phyloP scores from a whole-genome alignment of 2,329 filamentous ascomycete species.

The Aspergillus sp. region DNA sequence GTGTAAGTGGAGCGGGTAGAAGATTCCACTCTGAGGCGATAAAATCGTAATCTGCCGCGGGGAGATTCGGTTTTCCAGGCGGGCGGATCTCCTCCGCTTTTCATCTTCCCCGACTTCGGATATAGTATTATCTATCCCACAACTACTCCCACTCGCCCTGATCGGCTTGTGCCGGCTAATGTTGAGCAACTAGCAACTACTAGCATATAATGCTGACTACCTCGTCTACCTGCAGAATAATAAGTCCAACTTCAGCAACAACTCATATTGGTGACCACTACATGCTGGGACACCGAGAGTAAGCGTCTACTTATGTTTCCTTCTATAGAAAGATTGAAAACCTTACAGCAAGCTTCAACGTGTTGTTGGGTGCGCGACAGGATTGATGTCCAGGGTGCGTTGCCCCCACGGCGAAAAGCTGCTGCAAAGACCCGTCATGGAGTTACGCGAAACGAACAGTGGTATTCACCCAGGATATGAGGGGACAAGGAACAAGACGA shows the following conservation, averaged over 20 bases:
- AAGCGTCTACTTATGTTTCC: background rate
- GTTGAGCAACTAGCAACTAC: no score
- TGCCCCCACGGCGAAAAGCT: background rate
- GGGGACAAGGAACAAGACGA: background rate
- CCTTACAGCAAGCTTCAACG: background rate
- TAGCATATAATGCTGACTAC: background rate
- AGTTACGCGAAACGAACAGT: background rate
- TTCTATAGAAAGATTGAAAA: background rate
- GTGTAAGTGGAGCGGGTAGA: conserved; percentile 5
- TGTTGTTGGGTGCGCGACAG: background rate
- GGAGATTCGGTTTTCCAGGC: background rate
- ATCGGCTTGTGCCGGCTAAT: no score
- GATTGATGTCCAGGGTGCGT: background rate
- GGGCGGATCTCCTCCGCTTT: background rate
- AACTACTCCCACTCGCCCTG: background rate
- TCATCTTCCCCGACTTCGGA: conserved; percentile 4
- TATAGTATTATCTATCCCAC: background rate
- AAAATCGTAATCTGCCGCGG: background rate
- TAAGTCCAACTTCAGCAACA: background rate
- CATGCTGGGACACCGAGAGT: background rate
- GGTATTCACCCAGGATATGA: background rate
- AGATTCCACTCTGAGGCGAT: background rate
- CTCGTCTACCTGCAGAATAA: background rate
- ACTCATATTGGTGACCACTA: background rate
- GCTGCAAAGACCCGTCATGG: background rate